These are phyloP conservation scores for Fusarium sp. DNA, from an alignment of 2,329 filamentous ascomycete genomes.

Conservation along the genomic window DNA sequence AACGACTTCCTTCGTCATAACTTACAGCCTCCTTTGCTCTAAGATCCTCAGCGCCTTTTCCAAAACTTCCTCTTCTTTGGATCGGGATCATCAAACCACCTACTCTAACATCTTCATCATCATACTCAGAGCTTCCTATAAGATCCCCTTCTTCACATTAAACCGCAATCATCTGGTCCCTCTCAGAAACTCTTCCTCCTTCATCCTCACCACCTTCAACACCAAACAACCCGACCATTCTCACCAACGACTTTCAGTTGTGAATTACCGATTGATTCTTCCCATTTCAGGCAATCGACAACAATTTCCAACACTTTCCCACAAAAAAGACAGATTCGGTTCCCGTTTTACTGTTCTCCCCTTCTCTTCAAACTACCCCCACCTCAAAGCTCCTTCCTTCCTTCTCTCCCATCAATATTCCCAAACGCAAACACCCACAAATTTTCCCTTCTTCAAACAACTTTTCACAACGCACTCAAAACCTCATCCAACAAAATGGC, in stretches of 20 bases:
- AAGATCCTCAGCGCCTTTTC: neutral
- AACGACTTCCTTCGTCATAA: neutral
- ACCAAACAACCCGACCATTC: neutral
- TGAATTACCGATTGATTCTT: neutral
- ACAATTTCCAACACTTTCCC: neutral
- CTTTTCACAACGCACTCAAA: neutral
- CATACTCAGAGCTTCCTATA: neutral
- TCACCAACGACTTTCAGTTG: neutral
- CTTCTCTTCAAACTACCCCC: neutral
- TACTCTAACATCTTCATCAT: neutral
- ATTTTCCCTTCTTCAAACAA: neutral
- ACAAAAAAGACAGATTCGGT: neutral
- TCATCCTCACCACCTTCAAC: neutral
- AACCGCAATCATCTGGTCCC: neutral
- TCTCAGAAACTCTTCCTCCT: neutral
- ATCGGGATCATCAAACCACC: neutral
- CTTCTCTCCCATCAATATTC: neutral
- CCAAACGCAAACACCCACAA: neutral
- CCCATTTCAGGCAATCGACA: neutral
- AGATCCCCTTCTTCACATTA: neutral
- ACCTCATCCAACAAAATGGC: constrained; percentile 18
- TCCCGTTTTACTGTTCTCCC: neutral
- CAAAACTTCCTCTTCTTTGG: neutral
- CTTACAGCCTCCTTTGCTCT: neutral
- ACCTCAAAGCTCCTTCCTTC: neutral